phyloP scores from a whole-genome alignment of 2,329 filamentous ascomycete species.

The Myotisia sp. region DNA sequence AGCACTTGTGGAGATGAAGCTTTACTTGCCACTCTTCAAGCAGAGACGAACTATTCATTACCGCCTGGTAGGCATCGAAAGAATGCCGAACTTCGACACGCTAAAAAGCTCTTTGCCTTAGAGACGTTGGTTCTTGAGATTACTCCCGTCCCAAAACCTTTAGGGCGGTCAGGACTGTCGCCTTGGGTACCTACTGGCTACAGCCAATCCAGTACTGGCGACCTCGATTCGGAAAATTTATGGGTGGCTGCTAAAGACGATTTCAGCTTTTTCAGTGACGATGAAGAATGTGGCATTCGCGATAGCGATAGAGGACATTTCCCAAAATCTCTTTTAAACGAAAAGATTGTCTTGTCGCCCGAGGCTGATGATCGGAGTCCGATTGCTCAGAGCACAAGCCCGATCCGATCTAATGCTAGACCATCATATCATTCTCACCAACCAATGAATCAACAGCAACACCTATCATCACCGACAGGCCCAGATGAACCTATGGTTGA shows the following conservation, averaged over 20 bases:
- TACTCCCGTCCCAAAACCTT: constrained; percentile 20
- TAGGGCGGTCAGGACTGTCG: constrained; percentile 11
- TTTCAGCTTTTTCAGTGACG: constrained; percentile 48
- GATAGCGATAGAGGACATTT: too few relatives aligned
- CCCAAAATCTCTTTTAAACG: too few relatives aligned
- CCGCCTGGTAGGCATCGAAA: constrained; percentile 42
- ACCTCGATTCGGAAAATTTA: constrained; percentile 44
- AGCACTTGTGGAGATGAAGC: constrained; percentile 43
- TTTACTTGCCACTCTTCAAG: constrained; percentile 38
- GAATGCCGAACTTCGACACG: constrained; percentile 35
- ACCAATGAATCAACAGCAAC: too few relatives aligned
- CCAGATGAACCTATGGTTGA: too few relatives aligned
- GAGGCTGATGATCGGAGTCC: too few relatives aligned
- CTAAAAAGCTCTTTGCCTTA: constrained; percentile 41
- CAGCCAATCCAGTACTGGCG: constrained; percentile 43
- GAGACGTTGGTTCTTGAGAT: constrained; percentile 44
- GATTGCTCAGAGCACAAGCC: too few relatives aligned
- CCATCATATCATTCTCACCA: too few relatives aligned
- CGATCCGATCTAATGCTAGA: too few relatives aligned
- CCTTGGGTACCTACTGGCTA: constrained; percentile 31
- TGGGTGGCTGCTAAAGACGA: constrained; percentile 46
- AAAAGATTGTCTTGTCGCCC: too few relatives aligned
- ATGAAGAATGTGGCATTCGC: constrained; percentile 35
- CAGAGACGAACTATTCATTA: constrained; percentile 42
- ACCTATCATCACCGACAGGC: too few relatives aligned